Base-by-base conservation (phyloP, 2,329 filamentous ascomycete genomes). In the Colletotrichum gigasporum region DNA sequence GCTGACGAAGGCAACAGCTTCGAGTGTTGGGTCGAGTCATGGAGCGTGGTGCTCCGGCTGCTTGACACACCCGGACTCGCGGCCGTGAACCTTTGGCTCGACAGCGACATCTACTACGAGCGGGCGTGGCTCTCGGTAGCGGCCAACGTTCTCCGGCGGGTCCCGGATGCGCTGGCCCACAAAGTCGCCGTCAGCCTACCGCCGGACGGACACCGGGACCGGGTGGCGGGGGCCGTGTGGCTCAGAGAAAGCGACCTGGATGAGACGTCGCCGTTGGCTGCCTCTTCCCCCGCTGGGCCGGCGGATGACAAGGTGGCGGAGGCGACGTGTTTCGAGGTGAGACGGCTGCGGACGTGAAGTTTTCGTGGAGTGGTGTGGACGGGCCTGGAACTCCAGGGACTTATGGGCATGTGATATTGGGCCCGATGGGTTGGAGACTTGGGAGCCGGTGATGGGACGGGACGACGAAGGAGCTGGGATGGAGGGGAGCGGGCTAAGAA, bases 21-120 rank as follows among this genome's bases (percentile, higher is more conserved):
- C 28, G 61, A 60, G 2, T 30, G 48, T 6, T 64, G 61, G 61
- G 20, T 54, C 8, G 47, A 60, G 4, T 54, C 48, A 8, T 64
- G 61, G 61, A 60, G 47, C 41, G 22, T 34, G 7, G 26, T 64
- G 3, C 34, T 64, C 6, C 26, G 55, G 3, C 32, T 54, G 0
- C 47, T 64, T 20, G 61, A 64, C n/a, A 37, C 61, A 2, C 61
- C 61, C 1, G 39, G 14, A 0, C 26, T 64, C 12, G 28, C 14
- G n/a, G 12, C 55, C 2, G 28, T 59, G 2, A 45, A 48, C 34
- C 61, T 61, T 41, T 64, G 61, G 55, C 48, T 64, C 3, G 61
- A 64, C n/a, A 64, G 55, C 34, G 61, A 64, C 24, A 18, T 54
- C 3, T 64, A 37, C 42, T 60, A 64, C 48, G 61, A 64, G 26